Evolutionary conservation across 768 basidiomycete genomes (phyloP).

Genomic region (Cubamyces lactineus): DNA sequence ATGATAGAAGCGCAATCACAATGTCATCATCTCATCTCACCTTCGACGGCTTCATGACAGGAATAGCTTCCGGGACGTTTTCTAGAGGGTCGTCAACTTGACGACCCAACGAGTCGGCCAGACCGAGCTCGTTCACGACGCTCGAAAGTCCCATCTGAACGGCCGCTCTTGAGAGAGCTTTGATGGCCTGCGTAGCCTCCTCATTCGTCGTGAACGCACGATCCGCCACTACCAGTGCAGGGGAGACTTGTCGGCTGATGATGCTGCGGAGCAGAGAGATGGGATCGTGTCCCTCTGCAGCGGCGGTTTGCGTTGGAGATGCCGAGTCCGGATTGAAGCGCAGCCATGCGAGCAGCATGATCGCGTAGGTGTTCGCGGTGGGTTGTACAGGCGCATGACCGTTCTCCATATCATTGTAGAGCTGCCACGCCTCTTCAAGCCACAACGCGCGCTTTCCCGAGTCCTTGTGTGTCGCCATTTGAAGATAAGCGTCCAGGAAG

Average conservation of each 20-base stretch:
- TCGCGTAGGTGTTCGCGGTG: slow-evolving; percentile 63
- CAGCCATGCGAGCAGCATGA: slow-evolving; percentile 63
- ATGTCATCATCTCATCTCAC: slow-evolving; percentile 31
- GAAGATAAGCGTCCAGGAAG: slow-evolving; percentile 66
- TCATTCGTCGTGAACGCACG: slow-evolving; percentile 57
- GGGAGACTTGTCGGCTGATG: slow-evolving; percentile 51
- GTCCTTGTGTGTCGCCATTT: slow-evolving; percentile 56
- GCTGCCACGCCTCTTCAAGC: slow-evolving; percentile 61
- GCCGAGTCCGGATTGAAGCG: slow-evolving; percentile 44
- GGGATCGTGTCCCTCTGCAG: slow-evolving; percentile 28
- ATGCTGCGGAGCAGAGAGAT: slow-evolving; percentile 37
- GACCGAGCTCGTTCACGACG: slow-evolving; percentile 59
- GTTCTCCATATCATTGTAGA: slow-evolving; percentile 62
- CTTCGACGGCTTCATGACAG: slow-evolving; percentile 51
- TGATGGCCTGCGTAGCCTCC: slow-evolving; percentile 58
- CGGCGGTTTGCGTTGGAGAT: slow-evolving; percentile 8
- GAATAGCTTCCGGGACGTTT: slow-evolving; percentile 61
- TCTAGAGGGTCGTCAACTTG: slow-evolving; percentile 46
- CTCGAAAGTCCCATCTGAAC: slow-evolving; percentile 53
- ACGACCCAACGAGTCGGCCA: slow-evolving; percentile 51
- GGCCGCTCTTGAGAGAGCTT: slow-evolving; percentile 60
- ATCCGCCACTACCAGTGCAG: slow-evolving; percentile 58
- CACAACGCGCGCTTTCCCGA: slow-evolving; percentile 50
- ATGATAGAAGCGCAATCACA: neutral
- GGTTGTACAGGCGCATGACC: slow-evolving; percentile 52